phyloP scores from a whole-genome alignment of 2,329 filamentous ascomycete species.

The Calonectria hawksworthii region DNA sequence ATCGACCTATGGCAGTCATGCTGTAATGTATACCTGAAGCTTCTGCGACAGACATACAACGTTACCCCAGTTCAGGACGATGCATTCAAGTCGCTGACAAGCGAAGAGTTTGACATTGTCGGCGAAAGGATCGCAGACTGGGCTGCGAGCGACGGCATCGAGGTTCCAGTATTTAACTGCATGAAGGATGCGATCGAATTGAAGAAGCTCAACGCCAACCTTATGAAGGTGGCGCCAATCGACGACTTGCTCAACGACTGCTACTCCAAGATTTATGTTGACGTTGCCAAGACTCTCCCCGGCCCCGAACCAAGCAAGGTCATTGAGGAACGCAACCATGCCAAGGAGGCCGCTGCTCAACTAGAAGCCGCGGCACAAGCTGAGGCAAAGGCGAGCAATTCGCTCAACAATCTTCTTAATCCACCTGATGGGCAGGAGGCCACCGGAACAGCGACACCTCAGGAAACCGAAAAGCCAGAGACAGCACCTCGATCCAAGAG shows the following conservation, averaged over 20 bases:
- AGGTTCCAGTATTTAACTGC: conserved; percentile 63
- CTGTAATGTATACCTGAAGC: conserved; percentile 66
- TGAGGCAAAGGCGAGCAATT: conserved; percentile 51
- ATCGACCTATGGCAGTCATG: conserved; percentile 71
- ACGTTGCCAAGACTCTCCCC: conserved; percentile 73
- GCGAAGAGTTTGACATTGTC: conserved; percentile 71
- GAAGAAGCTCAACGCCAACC: conserved; percentile 83
- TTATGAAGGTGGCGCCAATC: conserved; percentile 88
- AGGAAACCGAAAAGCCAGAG: conserved; percentile 58
- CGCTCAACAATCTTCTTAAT: conserved; percentile 59
- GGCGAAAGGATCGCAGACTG: conserved; percentile 69
- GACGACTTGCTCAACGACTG: conserved; percentile 95
- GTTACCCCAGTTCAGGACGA: conserved; percentile 65
- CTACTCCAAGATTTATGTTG: conserved; percentile 82
- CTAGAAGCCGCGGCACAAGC: conserved; percentile 51
- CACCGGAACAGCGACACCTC: conserved; percentile 51
- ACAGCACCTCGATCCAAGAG: conserved; percentile 57
- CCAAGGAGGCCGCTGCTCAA: conserved; percentile 57
- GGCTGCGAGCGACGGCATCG: conserved; percentile 58
- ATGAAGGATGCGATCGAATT: conserved; percentile 71
- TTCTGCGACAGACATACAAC: conserved; percentile 64
- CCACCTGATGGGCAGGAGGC: conserved; percentile 57
- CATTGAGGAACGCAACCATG: conserved; percentile 61
- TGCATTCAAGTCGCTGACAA: conserved; percentile 66
- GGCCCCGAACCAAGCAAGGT: conserved; percentile 62